phyloP scores from a whole-genome alignment of 2,329 filamentous ascomycete species.

The Fusarium haematococcum region DNA sequence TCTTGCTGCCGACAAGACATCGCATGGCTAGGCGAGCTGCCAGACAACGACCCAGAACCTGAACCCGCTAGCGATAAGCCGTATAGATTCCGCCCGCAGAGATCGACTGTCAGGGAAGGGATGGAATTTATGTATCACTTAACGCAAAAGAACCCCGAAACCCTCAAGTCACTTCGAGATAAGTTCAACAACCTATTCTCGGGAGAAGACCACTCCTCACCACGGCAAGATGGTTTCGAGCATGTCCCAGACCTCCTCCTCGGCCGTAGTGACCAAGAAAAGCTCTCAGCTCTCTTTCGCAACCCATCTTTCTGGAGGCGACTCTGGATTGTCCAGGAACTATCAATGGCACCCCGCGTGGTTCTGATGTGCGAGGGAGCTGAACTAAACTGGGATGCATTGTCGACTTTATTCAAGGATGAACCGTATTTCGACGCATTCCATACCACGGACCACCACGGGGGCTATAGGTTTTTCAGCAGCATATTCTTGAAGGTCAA shows the following conservation, averaged over 20 bases:
- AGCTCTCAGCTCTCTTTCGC: not conserved
- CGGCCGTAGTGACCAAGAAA: fast-evolving
- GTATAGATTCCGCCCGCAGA: not conserved
- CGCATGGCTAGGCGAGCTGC: constrained; percentile 22
- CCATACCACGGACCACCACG: not conserved
- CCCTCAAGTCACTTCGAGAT: constrained; percentile 2
- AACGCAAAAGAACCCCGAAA: not conserved
- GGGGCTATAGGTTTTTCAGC: not conserved
- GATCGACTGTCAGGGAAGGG: not conserved
- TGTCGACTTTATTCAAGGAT: constrained; percentile 10
- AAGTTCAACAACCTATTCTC: not conserved
- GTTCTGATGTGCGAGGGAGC: constrained; percentile 1
- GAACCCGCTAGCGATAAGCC: not conserved
- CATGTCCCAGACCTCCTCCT: not conserved
- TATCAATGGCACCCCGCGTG: constrained; percentile 8
- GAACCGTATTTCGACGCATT: constrained; percentile 29
- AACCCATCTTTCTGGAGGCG: not conserved
- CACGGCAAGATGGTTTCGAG: not conserved
- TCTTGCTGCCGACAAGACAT: constrained; percentile 18
- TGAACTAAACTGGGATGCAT: constrained; percentile 6
- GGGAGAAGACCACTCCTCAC: not conserved
- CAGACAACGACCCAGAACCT: not conserved
- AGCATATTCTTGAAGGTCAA: constrained; percentile 2
- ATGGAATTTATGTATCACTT: constrained; percentile 10
- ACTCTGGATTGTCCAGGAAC: constrained; percentile 29